Conservation (phyloP, 78 protist genomes). For the Dictyostelium capitatum region DNA sequence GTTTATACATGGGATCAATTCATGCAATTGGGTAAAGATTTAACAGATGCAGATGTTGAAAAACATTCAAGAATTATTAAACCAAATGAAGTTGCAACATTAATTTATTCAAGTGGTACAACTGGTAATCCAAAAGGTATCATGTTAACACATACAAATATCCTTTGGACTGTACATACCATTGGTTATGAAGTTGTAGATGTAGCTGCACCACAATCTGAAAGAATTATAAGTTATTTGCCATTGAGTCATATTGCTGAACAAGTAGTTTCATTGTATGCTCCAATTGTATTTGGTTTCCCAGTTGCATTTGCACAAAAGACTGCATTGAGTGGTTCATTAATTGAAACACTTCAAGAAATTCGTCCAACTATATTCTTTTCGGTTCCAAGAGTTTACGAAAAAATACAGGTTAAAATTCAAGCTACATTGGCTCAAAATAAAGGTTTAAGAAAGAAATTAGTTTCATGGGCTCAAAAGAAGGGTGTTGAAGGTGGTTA, state of each 20-base stretch:
- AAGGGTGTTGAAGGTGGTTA: conserved; percentile 81
- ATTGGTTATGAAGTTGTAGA: conserved; percentile 33
- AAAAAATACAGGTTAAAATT: conserved; percentile 88
- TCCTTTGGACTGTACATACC: conserved; percentile 39
- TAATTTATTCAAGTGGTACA: conserved; percentile 90
- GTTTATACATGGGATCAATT: conserved; percentile 71
- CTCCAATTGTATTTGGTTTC: conserved; percentile 79
- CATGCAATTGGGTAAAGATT: conserved; percentile 32
- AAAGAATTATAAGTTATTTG: conserved; percentile 85
- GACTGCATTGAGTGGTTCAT: conserved; percentile 80
- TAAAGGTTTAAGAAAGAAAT: conserved; percentile 67
- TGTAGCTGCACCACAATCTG: conserved; percentile 6
- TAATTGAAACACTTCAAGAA: conserved; percentile 73
- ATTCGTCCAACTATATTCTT: conserved; percentile 89
- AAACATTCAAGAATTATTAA: neutral
- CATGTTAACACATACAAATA: conserved; percentile 87
- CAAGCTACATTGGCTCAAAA: conserved; percentile 3
- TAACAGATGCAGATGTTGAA: conserved; percentile 38
- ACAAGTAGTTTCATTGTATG: conserved; percentile 85
- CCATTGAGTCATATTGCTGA: conserved; percentile 94
- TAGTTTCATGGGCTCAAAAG: conserved; percentile 83
- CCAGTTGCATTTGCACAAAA: conserved; percentile 85
- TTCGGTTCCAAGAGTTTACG: conserved; percentile 96
- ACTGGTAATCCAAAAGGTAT: conserved; percentile 92
- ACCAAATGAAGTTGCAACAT: conserved; percentile 44